These are phyloP conservation scores for Apostasia shenzhenica DNA, from an alignment of 106 monocot genomes.

Conservation along the genomic window DNA sequence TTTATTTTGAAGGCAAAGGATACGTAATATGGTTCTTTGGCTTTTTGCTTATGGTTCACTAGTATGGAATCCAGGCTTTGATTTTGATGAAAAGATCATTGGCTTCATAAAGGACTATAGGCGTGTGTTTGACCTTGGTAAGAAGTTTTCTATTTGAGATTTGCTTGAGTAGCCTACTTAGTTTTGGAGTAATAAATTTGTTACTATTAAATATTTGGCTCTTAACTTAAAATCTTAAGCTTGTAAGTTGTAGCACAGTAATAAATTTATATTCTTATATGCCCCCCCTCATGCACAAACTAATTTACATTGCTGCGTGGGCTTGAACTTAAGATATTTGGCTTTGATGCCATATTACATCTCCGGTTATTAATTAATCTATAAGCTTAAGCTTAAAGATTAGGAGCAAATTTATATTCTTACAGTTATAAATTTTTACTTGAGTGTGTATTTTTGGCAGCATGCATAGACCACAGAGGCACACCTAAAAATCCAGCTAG, in stretches of 20 bases:
- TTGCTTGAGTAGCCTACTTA: not conserved
- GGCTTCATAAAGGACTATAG: conserved; percentile 73
- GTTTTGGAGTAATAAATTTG: not conserved
- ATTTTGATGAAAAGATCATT: conserved; percentile 71
- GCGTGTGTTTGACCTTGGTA: conserved; percentile 78
- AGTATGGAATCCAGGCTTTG: conserved; percentile 81
- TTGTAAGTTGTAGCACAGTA: no score
- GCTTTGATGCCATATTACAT: no score
- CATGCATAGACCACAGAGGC: conserved; percentile 97
- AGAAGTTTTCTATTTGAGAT: not conserved
- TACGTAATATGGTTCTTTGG: conserved; percentile 64
- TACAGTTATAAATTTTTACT: not conserved
- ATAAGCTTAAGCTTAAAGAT: not conserved
- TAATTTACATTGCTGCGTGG: no score
- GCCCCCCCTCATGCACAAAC: no score
- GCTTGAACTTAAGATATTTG: no score
- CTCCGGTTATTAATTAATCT: no score
- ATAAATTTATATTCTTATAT: no score
- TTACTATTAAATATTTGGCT: no score
- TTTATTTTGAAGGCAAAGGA: not conserved
- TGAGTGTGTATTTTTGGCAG: conserved; percentile 22
- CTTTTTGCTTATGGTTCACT: conserved; percentile 79
- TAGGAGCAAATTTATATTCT: not conserved
- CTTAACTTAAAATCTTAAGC: no score
- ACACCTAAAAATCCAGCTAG: conserved; percentile 90